A percentile compares a stretch with the other conserved stretches of the same genome.
Evolutionary conservation across 2,329 filamentous ascomycete species (phyloP).

Genomic region (Amauroascus niger): DNA sequence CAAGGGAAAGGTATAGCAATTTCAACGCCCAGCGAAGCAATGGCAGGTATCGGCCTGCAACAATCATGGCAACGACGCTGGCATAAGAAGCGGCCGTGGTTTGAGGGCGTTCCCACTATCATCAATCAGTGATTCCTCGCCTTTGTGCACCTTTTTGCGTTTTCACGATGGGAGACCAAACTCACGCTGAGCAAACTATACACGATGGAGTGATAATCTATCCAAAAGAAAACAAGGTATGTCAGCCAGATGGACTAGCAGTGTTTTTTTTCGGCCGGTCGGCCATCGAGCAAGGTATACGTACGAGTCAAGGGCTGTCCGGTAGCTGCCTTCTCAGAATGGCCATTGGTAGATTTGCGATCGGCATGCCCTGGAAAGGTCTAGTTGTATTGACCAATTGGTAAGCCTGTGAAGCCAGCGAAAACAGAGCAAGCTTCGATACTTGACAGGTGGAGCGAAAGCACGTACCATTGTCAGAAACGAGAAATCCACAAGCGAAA

Average conservation of each 20-base stretch:
- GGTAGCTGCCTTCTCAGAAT: conserved; percentile 41
- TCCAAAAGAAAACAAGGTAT: background rate
- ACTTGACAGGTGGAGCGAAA: too few species aligned
- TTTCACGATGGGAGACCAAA: conserved; percentile 14
- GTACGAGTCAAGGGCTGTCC: conserved; percentile 52
- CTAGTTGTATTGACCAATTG: background rate
- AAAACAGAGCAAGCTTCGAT: background rate
- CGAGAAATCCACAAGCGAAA: background rate
- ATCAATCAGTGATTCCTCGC: conserved; percentile 10
- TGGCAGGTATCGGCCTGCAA: conserved; percentile 54
- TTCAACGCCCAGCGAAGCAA: conserved; percentile 54
- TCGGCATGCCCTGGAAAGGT: conserved; percentile 4
- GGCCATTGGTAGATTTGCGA: conserved; percentile 30
- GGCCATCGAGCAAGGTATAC: conserved; percentile 22
- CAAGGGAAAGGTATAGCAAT: conserved; percentile 49
- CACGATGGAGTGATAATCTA: conserved; percentile 59
- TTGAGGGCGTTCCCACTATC: conserved; percentile 55
- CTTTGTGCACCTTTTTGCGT: background rate
- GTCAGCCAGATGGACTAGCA: background rate
- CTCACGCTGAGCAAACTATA: conserved; percentile 54
- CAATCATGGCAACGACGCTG: conserved; percentile 49
- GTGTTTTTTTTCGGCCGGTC: too few species aligned
- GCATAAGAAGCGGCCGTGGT: conserved; percentile 53
- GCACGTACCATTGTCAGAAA: conserved; percentile 7
- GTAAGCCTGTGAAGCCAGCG: too few species aligned